Evolutionary conservation across 495 filamentous ascomycete genomes (phyloP).

Genomic region (Lasiosphaeria ovina): DNA sequence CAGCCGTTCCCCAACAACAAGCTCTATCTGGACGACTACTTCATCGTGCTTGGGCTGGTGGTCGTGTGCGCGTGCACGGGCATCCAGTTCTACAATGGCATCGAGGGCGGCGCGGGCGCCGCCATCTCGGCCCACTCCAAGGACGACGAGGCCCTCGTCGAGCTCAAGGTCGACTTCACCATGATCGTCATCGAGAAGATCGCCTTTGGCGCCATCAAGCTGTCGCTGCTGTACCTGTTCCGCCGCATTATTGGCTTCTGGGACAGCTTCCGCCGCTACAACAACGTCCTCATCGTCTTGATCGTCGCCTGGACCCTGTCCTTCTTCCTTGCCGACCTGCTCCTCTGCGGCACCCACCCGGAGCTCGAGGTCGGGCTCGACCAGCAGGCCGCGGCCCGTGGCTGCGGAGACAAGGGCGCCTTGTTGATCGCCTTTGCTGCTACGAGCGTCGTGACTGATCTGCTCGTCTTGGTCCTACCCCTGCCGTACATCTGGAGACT

Average conservation of each 20-base stretch:
- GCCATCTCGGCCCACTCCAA: not conserved
- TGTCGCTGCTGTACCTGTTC: not conserved
- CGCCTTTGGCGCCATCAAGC: constrained; percentile 1
- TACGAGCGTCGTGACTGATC: not conserved
- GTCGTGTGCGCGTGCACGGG: not conserved
- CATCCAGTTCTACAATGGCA: constrained; percentile 1
- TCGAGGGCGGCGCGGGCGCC: not conserved
- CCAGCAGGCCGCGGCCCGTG: not conserved
- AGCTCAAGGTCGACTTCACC: not conserved
- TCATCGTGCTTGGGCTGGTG: not conserved
- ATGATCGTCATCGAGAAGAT: constrained; percentile 2
- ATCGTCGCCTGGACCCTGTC: not conserved
- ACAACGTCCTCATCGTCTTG: not conserved
- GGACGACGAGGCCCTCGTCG: not conserved
- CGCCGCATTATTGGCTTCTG: not conserved
- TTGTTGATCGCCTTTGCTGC: constrained; percentile 1
- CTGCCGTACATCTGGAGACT: constrained; percentile 1
- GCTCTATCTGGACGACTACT: constrained; percentile 1
- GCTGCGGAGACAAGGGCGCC: not conserved
- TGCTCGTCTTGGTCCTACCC: not conserved
- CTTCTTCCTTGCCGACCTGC: not conserved
- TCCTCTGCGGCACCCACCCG: not conserved
- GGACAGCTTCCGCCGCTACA: not conserved
- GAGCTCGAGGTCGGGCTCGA: not conserved
- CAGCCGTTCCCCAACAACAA: not conserved